Conservation (phyloP, 2,329 filamentous ascomycete genomes). For the Hymenoscyphus repandus region DNA sequence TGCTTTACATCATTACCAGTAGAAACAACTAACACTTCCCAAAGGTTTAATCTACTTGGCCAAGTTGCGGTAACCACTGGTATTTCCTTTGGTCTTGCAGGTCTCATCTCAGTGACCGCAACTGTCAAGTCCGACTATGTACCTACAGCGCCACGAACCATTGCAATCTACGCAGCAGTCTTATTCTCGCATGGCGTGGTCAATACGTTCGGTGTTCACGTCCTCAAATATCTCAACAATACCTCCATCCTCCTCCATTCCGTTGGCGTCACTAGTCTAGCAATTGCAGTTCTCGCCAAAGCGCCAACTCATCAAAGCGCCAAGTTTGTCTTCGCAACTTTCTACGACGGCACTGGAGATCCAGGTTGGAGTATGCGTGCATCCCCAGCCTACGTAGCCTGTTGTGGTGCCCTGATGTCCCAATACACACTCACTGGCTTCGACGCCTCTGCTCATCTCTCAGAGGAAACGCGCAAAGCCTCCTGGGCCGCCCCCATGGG, state of each 20-base stretch:
- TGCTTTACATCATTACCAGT: no score
- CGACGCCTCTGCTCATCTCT: slow-evolving; percentile 51
- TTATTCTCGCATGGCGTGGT: slow-evolving; percentile 48
- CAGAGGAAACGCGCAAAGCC: slow-evolving; percentile 52
- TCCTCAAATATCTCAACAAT: slow-evolving; percentile 53
- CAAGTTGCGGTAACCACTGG: slow-evolving; percentile 46
- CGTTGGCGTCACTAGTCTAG: slow-evolving; percentile 45
- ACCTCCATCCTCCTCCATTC: slow-evolving; percentile 50
- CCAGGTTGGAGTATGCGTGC: slow-evolving; percentile 49
- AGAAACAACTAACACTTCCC: background rate
- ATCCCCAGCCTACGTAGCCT: slow-evolving; percentile 48
- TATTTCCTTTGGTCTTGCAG: slow-evolving; percentile 41
- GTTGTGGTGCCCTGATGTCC: slow-evolving; percentile 47
- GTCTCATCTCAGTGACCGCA: slow-evolving; percentile 41
- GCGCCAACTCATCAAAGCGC: slow-evolving; percentile 51
- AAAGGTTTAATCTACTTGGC: slow-evolving; percentile 42
- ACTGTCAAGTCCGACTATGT: slow-evolving; percentile 38
- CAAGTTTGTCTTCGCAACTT: slow-evolving; percentile 49
- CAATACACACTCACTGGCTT: slow-evolving; percentile 52
- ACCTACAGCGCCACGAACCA: slow-evolving; percentile 42
- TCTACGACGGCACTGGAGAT: slow-evolving; percentile 46
- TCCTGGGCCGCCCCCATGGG: slow-evolving; percentile 53
- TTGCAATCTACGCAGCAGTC: slow-evolving; percentile 56
- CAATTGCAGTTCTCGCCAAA: slow-evolving; percentile 51
- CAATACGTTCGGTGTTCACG: slow-evolving; percentile 52